These are phyloP conservation scores for Diatrype stigma DNA, from an alignment of 2,329 filamentous ascomycete genomes.

Conservation along the genomic window DNA sequence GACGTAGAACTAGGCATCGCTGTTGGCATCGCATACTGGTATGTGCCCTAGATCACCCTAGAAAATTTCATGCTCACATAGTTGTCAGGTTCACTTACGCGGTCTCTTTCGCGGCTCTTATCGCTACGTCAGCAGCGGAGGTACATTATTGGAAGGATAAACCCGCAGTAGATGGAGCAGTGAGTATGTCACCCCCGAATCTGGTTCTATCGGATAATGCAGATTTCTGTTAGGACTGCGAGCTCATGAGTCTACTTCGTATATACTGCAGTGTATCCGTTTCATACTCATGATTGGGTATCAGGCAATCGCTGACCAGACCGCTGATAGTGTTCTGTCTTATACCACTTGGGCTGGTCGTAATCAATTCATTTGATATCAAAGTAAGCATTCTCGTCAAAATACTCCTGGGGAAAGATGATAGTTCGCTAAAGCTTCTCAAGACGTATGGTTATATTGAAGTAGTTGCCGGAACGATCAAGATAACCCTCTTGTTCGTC, in stretches of 20 bases:
- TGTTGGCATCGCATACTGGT: constrained; percentile 30
- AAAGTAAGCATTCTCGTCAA: constrained; percentile 9
- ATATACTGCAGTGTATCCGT: too few species aligned
- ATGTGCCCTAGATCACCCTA: too few species aligned
- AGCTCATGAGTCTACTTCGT: too few species aligned
- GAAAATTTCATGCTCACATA: constrained; percentile 4
- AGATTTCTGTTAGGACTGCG: too few species aligned
- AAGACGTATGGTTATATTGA: constrained; percentile 27
- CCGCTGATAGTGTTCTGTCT: constrained; percentile 17
- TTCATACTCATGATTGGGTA: background rate
- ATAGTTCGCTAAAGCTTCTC: background rate
- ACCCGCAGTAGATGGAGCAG: background rate
- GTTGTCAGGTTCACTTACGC: constrained; percentile 26
- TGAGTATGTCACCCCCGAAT: background rate
- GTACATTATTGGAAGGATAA: constrained; percentile 19
- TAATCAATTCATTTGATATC: constrained; percentile 19
- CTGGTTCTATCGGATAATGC: too few species aligned
- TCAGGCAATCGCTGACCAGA: constrained; percentile 5
- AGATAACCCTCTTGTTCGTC: constrained; percentile 20
- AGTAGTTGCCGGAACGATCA: constrained; percentile 19
- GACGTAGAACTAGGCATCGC: constrained; percentile 28
- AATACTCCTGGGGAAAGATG: background rate
- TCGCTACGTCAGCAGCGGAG: constrained; percentile 20
- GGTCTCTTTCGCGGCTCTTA: constrained; percentile 22
- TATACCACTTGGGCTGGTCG: constrained; percentile 17